Evolutionary conservation across 2,329 filamentous ascomycete genomes (phyloP), one percentile per base, ranked within the genome.

Genomic region (Teratosphaeria zuluensis): DNA sequence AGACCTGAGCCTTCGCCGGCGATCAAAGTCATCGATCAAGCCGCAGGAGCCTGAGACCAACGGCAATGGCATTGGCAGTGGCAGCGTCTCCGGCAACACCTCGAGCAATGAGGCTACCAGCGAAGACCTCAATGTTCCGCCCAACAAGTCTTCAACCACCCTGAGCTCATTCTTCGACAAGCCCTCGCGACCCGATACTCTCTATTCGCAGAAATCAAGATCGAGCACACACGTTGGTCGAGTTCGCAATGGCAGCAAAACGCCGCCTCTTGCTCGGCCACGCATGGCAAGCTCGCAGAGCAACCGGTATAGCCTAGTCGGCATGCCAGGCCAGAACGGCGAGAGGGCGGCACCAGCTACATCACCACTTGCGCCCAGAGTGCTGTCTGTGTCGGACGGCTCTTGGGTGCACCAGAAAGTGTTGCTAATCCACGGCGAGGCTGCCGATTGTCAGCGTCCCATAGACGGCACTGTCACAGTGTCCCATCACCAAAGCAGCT

Each of bases 361-460:
- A 19, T 96, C 91, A 57, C 84, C 87, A 51, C 92, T 89, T 74
- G 88, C 90, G 32, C 92, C 92, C 28, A 84, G 84, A 66, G 83
- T 96, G 46, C 77, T 86, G 51, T 96, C 92, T 35, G 79, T 96
- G 46, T 79, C 84, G 9, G 90, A 96, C 64, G 89, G 88, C 65
- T 86, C 89, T 59, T 95, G 90, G 88, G 91, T 95, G 21, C 90
- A 95, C 70, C 91, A 96, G 77, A 96, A 96, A 72, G 83, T 95
- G 8, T 79, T 96, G 21, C 81, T 94, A 28, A 80, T 96, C 53
- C 84, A 87, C 67, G 92, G 92, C 55, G 85, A 88, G 54, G 87
- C 95, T 64, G 90, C 88, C 59, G 89, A 95, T 63, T 78, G 84
- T 4, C 80, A 84, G 56, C 83, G 84, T 69, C 78, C 84, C 56